Base-by-base conservation (phyloP, 2,329 filamentous ascomycete species). In the Aspergillus sp. region DNA sequence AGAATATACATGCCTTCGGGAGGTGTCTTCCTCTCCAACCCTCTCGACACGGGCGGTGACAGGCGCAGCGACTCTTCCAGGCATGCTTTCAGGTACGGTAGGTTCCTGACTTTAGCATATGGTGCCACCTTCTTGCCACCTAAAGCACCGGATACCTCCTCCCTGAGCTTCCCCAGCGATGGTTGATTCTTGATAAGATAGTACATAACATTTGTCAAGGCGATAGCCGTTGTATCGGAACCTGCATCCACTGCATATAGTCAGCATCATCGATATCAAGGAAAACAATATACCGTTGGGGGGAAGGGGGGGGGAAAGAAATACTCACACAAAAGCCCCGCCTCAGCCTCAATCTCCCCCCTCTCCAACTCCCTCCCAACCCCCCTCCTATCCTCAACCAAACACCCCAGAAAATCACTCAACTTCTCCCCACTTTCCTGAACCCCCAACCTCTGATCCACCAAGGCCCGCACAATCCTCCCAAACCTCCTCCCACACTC, bases 171-270 rank as follows among this genome's bases (percentile, higher is more conserved):
- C 3, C 1, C 9, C 38, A 41, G 13, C 5, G 12, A 41, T 12
- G 3, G 38, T 6, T 65, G 66, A 49, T 66, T 55, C 47, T 65
- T 65, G 54, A 62, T 56, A 10, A 69, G 51, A 48, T 62, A 60
- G 56, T 69, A 70, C 38, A 70, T 57, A 36, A 65, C 61, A 5
- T 62, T 39, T 1, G 48, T 63, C 30, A 70, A 36, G 1, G 64
- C 63, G 5, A 67, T 66, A 3, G 65, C 65, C 0, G 65, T 67
- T 1, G 68, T 68, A 55, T 62, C 58, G 4, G 53, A 52, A 3
- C 58, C 58, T 8, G 58, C 54, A 39, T 48, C 38, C 21, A 54
- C 45, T 23, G 39, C 19, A 10, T 6, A 55, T 45, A 23, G 2
- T 55, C 8, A 30, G 6, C 15, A 39, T 23, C 23, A 6, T 23